Base-by-base conservation (phyloP, 257 asterid species). In the Scutellaria minor region DNA sequence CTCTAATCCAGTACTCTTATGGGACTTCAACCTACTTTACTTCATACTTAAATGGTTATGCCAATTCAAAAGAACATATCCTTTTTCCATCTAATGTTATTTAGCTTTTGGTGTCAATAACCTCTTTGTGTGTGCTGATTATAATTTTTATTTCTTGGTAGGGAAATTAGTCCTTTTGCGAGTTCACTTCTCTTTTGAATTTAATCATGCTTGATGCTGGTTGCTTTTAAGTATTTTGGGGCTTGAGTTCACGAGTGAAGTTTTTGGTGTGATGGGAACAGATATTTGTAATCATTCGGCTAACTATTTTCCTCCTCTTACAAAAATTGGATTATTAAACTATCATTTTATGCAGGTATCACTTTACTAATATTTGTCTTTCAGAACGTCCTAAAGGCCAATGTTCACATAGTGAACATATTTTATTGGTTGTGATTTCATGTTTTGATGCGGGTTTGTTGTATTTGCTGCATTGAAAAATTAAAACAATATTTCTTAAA, bases 51-150 rank as follows among this genome's bases (percentile, higher is more conserved):
- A 60, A 37, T 48, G 18, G 41, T 27, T 60, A 40, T 72, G 70
- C 44, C 48, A 44, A 24, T 53, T 74, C 4, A 64, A 64, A 39
- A 24, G 57, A 53, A 65, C 12, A 55, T 53, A 44, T 37, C 50
- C 24, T 9, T 41, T 62, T 62, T 60, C 60, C 5, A 48, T 50
- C 27, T 37, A 22, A 12, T 61, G 60, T 14, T 61, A 71, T 20
- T 50, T 72, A 63, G 63, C 35, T 73, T 72, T 63, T 52, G 65
- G 14, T 62, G 77, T 3, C 71, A 40, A 63, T 15, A 50, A 72
- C 40, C 64, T 62, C 52, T 39, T 53, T 37, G 50, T 4, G 41
- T 48, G 41, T 48, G 61, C 41, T 35, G 63, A 18, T 41, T 27
- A 13, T 71, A 12, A 54, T 47, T 11, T 15, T n/a, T 46, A 7